Evolutionary conservation across 1,284 basidiomycete genomes (phyloP), one percentile per base, ranked within the genome.

Genomic region (Melanopsichium pennsylvanicum): DNA sequence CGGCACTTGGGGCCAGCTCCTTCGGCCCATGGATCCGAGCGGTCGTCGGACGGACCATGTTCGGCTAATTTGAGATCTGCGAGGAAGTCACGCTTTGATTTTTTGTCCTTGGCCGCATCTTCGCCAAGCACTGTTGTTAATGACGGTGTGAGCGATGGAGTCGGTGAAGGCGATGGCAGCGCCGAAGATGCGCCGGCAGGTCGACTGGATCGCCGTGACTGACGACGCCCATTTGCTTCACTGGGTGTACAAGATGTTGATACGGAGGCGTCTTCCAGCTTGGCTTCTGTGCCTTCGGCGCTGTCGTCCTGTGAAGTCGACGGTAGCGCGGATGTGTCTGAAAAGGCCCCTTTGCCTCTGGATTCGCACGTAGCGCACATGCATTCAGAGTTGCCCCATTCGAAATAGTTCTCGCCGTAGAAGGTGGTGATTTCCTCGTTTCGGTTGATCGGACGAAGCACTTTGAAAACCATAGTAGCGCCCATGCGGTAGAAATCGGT

Each of bases 321-420:
- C 6, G 27, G 12, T 7, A 38, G 32, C 26, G 42, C 35, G 11
- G 62, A 50, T 19, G 52, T 42, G 42, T 61, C 57, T 3, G 67
- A 60, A 39, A 76, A 81, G 32, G 67, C 91, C 23, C 92, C 92
- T 37, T 85, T 83, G 10, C 87, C 87, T 33, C 84, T 86, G 82
- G 85, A 86, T 83, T 94, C 92, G 83, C 92, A 95, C 2, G 90
- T 93, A 81, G 90, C 88, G 78, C 92, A 95, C 36, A 95, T 85
- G 82, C 92, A 95, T 76, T 91, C 88, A 10, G 88, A 85, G 79
- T 95, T 95, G 76, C 87, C 89, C 77, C 86, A 86, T 46, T 93
- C 92, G 80, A 95, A 93, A 90, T 82, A 81, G 66, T 82, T 77
- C 10, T 77, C 57, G 66, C 82, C 82, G 59, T 83, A 83, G 58